Evolutionary conservation across 2,329 filamentous ascomycete genomes (phyloP).

Genomic region (Graphilbum sp.): DNA sequence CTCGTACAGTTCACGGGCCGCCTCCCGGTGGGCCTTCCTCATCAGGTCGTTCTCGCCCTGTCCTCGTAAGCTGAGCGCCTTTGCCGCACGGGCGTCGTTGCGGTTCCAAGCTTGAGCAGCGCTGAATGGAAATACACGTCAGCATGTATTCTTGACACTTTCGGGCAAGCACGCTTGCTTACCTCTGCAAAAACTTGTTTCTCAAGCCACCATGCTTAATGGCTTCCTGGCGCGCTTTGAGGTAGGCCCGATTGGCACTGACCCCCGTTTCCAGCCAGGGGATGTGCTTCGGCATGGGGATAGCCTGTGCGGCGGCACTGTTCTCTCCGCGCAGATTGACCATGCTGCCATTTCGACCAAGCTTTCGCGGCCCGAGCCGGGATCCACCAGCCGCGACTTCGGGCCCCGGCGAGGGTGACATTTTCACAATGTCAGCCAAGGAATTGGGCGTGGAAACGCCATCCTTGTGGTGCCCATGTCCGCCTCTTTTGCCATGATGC

Average conservation of each 20-base stretch:
- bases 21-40: slow-evolving; percentile 91
- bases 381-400: slow-evolving; percentile 23
- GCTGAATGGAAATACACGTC: slow-evolving; percentile 24
- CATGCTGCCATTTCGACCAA: slow-evolving; percentile 46
- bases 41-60: slow-evolving; percentile 96
- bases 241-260: slow-evolving; percentile 78
- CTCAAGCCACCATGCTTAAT: slow-evolving; percentile 93
- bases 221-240: slow-evolving; percentile 87
- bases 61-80: slow-evolving; percentile 81
- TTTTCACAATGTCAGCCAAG: slow-evolving; percentile 85
- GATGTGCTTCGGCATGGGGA: slow-evolving; percentile 76
- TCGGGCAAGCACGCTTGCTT: neutral
- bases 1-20: slow-evolving; percentile 81
- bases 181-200: slow-evolving; percentile 96
- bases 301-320: slow-evolving; percentile 65
- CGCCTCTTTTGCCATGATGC: slow-evolving; percentile 80
- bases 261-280: slow-evolving; percentile 94
- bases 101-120: slow-evolving; percentile 97
- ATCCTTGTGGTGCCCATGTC: slow-evolving; percentile 61
- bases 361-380: slow-evolving; percentile 42
- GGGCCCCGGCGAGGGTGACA: slow-evolving; percentile 73
- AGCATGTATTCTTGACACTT: neutral
- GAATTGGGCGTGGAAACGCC: slow-evolving; percentile 47
- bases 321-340: slow-evolving; percentile 56
- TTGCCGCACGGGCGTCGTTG: slow-evolving; percentile 89